These are phyloP conservation scores for Amylostereum chailletii DNA, from an alignment of 1,284 basidiomycete genomes.

Conservation along the genomic window DNA sequence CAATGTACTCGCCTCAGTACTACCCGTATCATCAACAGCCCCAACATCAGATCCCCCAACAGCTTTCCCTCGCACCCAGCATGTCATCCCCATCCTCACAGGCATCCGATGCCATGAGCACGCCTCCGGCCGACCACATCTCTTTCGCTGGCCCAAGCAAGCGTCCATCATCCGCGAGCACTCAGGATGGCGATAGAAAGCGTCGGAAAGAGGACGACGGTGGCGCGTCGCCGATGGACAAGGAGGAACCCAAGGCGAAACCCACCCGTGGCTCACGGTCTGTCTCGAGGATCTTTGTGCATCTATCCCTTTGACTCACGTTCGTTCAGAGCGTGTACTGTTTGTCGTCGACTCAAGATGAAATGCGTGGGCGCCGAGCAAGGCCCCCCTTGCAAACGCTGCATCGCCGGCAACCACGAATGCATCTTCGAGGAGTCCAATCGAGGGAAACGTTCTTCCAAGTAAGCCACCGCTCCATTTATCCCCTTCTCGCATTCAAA, in stretches of 20 bases:
- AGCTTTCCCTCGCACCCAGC: slow-evolving; percentile 20
- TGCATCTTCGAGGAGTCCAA: slow-evolving; percentile 95
- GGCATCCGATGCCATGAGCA: slow-evolving; percentile 65
- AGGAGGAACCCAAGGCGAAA: slow-evolving; percentile 66
- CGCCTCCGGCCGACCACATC: slow-evolving; percentile 56
- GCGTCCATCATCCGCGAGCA: slow-evolving; percentile 47
- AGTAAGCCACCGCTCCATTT: slow-evolving; percentile 37
- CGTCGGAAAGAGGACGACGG: slow-evolving; percentile 47
- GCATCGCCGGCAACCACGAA: slow-evolving; percentile 74
- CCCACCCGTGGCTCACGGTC: slow-evolving; percentile 82
- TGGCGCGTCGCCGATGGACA: slow-evolving; percentile 44
- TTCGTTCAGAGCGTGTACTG: slow-evolving; percentile 73
- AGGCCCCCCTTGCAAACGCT: slow-evolving; percentile 87
- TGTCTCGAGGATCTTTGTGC: slow-evolving; percentile 16
- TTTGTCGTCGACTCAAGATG: slow-evolving; percentile 97
- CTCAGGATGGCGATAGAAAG: slow-evolving; percentile 41
- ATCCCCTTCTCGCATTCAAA: slow-evolving; percentile 10
- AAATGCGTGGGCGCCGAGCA: slow-evolving; percentile 93
- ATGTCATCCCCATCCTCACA: slow-evolving; percentile 54
- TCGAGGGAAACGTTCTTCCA: slow-evolving; percentile 84
- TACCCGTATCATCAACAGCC: slow-evolving; percentile 34
- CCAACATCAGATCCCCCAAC: slow-evolving; percentile 24
- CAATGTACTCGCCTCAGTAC: slow-evolving; percentile 55
- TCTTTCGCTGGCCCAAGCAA: slow-evolving; percentile 48
- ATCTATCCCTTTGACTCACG: slow-evolving; percentile 4